These are phyloP conservation scores for Calonectria multiphialidica DNA, from an alignment of 2,329 filamentous ascomycete species.

Conservation along the genomic window DNA sequence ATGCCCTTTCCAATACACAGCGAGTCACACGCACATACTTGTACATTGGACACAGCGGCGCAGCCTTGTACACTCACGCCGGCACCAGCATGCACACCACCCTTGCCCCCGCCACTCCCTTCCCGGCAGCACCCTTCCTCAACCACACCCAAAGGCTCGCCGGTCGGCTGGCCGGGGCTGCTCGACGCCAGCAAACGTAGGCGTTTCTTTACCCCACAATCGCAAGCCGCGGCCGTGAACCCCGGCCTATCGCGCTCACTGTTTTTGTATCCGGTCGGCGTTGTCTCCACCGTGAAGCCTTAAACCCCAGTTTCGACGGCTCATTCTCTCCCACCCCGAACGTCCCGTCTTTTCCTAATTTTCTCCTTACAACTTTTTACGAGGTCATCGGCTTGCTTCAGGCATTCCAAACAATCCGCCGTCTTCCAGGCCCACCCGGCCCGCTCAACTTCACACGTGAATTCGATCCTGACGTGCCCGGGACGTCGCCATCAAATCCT, in stretches of 20 bases:
- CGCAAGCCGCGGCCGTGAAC: constrained; percentile 37
- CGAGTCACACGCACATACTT: constrained; percentile 1
- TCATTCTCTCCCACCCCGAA: constrained; percentile 37
- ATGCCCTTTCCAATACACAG: background rate
- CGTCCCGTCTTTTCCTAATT: constrained; percentile 32
- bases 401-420: constrained; percentile 23
- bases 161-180: constrained; percentile 16
- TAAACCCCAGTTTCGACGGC: constrained; percentile 44
- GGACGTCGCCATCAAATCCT: background rate
- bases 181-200: constrained; percentile 30
- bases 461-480: constrained; percentile 10
- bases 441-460: constrained; percentile 17
- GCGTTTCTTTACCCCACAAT: constrained; percentile 44
- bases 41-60: background rate
- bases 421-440: constrained; percentile 8
- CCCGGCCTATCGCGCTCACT: constrained; percentile 40
- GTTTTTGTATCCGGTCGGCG: constrained; percentile 34
- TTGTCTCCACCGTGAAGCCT: constrained; percentile 39
- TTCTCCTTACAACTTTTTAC: constrained; percentile 36
- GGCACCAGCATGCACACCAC: constrained; percentile 4
- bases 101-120: constrained; percentile 16
- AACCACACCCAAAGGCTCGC: background rate
- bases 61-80: background rate
- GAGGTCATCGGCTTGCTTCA: background rate
- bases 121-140: constrained; percentile 11